Evolutionary conservation across 73 alveolate genomes (phyloP).

Genomic region (Diophrys appendiculata): DNA sequence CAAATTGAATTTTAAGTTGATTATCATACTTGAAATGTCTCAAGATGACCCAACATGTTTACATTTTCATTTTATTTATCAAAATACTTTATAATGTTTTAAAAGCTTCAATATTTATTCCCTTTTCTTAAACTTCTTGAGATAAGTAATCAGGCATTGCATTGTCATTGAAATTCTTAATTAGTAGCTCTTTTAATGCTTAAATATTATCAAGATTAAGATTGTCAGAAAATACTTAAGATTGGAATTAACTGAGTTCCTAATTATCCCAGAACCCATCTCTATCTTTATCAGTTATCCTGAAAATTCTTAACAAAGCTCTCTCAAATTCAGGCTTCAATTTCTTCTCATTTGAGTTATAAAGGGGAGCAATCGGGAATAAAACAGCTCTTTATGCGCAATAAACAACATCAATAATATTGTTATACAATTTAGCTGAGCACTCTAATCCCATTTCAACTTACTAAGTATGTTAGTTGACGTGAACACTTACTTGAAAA

Average conservation of each 20-base stretch:
- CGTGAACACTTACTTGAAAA: slow-evolving; percentile 11
- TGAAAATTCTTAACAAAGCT: slow-evolving; percentile 62
- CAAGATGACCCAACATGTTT: slow-evolving; percentile 63
- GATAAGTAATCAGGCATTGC: slow-evolving; percentile 13
- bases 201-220: slow-evolving; percentile 47
- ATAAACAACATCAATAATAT: slow-evolving; percentile 50
- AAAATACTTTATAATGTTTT: slow-evolving; percentile 38
- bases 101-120: slow-evolving; percentile 63
- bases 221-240: slow-evolving; percentile 49
- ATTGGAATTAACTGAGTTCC: slow-evolving; percentile 56
- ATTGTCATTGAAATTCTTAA: slow-evolving; percentile 9
- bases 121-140: slow-evolving; percentile 23
- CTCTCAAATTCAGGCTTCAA: slow-evolving; percentile 57
- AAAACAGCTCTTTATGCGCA: slow-evolving; percentile 73
- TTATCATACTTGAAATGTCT: slow-evolving; percentile 57
- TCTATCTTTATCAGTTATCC: slow-evolving; percentile 59
- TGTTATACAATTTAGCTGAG: slow-evolving; percentile 60
- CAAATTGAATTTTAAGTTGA: slow-evolving; percentile 22
- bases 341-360: slow-evolving; percentile 47
- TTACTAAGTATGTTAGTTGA: slow-evolving; percentile 14
- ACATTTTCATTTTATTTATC: slow-evolving; percentile 56
- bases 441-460: slow-evolving; percentile 69
- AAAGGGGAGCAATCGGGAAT: slow-evolving; percentile 69
- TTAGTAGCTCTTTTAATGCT: slow-evolving; percentile 59
- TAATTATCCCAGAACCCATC: slow-evolving; percentile 44